Evolutionary conservation across 2,329 filamentous ascomycete species (phyloP).

Genomic region (Beauveria sp.): DNA sequence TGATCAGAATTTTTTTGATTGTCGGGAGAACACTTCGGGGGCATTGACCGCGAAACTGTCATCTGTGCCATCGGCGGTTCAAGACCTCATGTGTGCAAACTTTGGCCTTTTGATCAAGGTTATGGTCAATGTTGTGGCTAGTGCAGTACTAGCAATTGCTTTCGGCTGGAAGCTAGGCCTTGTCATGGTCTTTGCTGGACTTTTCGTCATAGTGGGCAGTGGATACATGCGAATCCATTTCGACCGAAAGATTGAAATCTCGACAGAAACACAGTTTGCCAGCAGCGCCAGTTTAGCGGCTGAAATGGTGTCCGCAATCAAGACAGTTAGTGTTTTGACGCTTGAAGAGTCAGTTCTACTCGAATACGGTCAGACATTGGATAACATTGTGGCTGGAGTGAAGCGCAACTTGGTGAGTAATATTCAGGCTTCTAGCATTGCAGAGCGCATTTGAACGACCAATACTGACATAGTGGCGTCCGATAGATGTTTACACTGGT

Average conservation of each 20-base stretch:
- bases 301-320: not conserved
- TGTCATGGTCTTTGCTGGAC: slow-evolving; percentile 36
- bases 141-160: slow-evolving; percentile 34
- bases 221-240: slow-evolving; percentile 25
- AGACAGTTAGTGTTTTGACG: not conserved
- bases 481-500: not conserved
- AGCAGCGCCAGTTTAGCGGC: not conserved
- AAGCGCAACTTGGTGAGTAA: not conserved
- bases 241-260: not conserved
- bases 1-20: not conserved
- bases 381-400: not conserved
- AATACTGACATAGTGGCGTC: not conserved
- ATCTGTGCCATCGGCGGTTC: not conserved
- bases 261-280: not conserved
- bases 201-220: slow-evolving; percentile 28
- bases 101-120: slow-evolving; percentile 31
- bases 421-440: not conserved
- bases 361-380: not conserved
- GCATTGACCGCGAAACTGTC: not conserved
- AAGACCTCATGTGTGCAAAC: slow-evolving; percentile 29
- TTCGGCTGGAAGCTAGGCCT: slow-evolving; percentile 41
- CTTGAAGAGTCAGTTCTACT: not conserved
- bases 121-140: slow-evolving; percentile 28
- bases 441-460: not conserved
- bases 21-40: not conserved